Evolutionary conservation across 441 rosid genomes (phyloP).

Genomic region (Flueggea neowawraea): DNA sequence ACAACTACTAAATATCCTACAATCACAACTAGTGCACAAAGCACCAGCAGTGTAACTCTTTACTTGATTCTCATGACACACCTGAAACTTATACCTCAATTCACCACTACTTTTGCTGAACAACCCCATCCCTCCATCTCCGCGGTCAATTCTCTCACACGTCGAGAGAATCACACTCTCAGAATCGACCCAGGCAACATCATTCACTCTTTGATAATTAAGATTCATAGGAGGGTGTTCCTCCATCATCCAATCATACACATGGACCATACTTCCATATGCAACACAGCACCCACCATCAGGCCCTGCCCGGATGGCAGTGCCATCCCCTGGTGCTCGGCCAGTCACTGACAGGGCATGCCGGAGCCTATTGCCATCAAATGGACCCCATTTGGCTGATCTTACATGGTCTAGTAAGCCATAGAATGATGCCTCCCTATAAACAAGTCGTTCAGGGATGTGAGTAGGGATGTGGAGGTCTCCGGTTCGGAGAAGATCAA

Average conservation of each 20-base stretch:
- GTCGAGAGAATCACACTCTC: constrained; percentile 67
- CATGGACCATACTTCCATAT: constrained; percentile 85
- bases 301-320: constrained; percentile 87
- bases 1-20: constrained; percentile 73
- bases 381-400: constrained; percentile 75
- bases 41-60: constrained; percentile 95
- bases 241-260: constrained; percentile 87
- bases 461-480: constrained; percentile 66
- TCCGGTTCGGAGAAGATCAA: constrained; percentile 94
- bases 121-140: constrained; percentile 96
- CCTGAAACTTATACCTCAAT: constrained; percentile 69
- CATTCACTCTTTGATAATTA: constrained; percentile 88
- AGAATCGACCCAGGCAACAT: constrained; percentile 70
- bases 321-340: constrained; percentile 89
- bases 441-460: constrained; percentile 61
- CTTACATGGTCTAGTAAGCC: constrained; percentile 80
- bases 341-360: constrained; percentile 54
- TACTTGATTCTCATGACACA: constrained; percentile 55
- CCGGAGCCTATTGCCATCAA: constrained; percentile 77
- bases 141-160: constrained; percentile 75
- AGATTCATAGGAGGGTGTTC: constrained; percentile 75
- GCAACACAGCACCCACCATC: constrained; percentile 95
- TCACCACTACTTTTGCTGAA: constrained; percentile 75
- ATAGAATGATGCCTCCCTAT: constrained; percentile 78
- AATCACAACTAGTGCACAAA: constrained; percentile 58